Evolutionary conservation across 2,329 filamentous ascomycete genomes (phyloP).

Genomic region (Aspergillus hiratsukae): DNA sequence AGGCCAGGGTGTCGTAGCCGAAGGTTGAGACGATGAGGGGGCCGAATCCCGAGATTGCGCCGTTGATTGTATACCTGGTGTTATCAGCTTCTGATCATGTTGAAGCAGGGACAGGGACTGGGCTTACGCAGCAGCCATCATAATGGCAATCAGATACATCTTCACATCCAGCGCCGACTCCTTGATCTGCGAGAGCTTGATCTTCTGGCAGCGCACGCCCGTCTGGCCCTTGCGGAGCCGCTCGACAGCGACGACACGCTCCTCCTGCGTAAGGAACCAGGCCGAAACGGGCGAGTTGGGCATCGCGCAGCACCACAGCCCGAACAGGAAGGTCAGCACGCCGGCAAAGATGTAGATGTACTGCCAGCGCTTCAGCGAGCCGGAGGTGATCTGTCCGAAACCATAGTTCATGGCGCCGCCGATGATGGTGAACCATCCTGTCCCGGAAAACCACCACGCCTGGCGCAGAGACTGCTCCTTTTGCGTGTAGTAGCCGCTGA

Average conservation of each 20-base stretch:
- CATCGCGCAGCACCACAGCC: constrained; percentile 59
- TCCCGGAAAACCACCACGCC: constrained; percentile 62
- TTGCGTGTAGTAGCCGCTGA: constrained; percentile 62
- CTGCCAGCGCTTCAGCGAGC: constrained; percentile 59
- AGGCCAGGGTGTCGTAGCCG: constrained; percentile 59
- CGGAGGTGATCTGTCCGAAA: constrained; percentile 58
- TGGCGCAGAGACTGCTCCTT: constrained; percentile 61
- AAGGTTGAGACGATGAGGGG: constrained; percentile 69
- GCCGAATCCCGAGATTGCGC: constrained; percentile 66
- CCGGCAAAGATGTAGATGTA: constrained; percentile 67
- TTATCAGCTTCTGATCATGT: background rate
- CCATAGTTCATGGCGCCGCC: constrained; percentile 63
- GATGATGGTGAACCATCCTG: constrained; percentile 56
- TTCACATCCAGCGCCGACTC: constrained; percentile 59
- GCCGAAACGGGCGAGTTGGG: constrained; percentile 63
- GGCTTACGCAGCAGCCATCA: constrained; percentile 60
- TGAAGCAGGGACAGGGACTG: background rate
- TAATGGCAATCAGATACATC: constrained; percentile 59
- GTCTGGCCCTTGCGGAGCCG: constrained; percentile 59
- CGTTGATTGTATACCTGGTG: constrained; percentile 62
- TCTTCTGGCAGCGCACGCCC: constrained; percentile 56
- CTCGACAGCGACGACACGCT: constrained; percentile 62
- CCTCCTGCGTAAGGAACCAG: constrained; percentile 63
- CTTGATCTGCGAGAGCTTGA: constrained; percentile 56
- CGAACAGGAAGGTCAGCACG: constrained; percentile 60